phyloP scores from a whole-genome alignment of 257 asterid species.

The Lantana camara region DNA sequence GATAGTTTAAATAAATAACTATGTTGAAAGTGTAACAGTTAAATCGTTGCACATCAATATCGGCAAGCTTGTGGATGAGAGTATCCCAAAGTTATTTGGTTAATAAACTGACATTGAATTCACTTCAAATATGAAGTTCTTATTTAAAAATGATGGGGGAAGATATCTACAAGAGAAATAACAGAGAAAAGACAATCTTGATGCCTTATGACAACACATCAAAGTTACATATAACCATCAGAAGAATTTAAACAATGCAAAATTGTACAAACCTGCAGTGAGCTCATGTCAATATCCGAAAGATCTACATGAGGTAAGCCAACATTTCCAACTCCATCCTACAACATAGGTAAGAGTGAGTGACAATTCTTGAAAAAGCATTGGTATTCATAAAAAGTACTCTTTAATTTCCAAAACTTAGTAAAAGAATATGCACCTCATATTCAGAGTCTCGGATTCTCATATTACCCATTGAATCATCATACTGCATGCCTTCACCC shows the following conservation, averaged over 20 bases:
- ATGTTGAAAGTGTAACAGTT: constrained; percentile 3
- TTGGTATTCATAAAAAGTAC: not conserved
- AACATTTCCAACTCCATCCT: constrained; percentile 59
- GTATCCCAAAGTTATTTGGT: not conserved
- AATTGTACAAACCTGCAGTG: constrained; percentile 71
- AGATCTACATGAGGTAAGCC: constrained; percentile 67
- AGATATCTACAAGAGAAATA: too few relatives aligned
- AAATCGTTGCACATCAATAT: not conserved
- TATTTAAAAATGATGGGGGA: too few relatives aligned
- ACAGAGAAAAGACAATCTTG: too few relatives aligned
- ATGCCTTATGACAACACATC: not conserved
- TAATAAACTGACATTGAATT: not conserved
- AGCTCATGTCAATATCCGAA: constrained; percentile 61
- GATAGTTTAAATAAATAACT: not conserved
- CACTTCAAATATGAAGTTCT: constrained; percentile 6
- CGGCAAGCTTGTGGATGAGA: not conserved
- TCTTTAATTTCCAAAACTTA: constrained; percentile 5
- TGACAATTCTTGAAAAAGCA: constrained; percentile 13
- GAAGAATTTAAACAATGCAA: constrained; percentile 14
- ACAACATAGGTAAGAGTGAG: constrained; percentile 28
- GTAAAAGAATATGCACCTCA: constrained; percentile 47
- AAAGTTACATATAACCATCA: constrained; percentile 15
- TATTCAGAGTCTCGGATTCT: constrained; percentile 58
- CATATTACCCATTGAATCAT: constrained; percentile 59
- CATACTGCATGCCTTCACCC: constrained; percentile 49